Conservation (phyloP, 2,329 filamentous ascomycete genomes). For the Ophiostoma montium region DNA sequence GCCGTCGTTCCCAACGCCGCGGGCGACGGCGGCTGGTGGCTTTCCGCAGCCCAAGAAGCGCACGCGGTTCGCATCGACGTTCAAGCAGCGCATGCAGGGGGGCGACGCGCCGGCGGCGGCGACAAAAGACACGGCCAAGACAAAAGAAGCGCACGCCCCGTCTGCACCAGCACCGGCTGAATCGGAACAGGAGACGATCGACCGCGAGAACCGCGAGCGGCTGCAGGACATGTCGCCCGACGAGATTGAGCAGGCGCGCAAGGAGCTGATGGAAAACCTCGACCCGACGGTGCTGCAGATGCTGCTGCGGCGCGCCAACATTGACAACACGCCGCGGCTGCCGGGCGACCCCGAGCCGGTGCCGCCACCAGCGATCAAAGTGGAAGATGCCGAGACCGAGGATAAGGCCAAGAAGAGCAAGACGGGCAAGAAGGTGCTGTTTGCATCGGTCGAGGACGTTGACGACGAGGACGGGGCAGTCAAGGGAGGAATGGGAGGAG, state of each 20-base stretch:
- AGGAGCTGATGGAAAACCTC: conserved; percentile 66
- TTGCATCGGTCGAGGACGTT: not conserved
- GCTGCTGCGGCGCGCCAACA: conserved; percentile 60
- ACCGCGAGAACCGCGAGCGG: conserved; percentile 63
- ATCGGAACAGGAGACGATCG: conserved; percentile 56
- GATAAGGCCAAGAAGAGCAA: conserved; percentile 7
- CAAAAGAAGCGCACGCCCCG: not conserved
- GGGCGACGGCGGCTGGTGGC: conserved; percentile 35
- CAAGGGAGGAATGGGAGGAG: not conserved
- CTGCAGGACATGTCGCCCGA: conserved; percentile 65
- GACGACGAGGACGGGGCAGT: not conserved
- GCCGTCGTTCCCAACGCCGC: conserved; percentile 46
- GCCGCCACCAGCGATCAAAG: conserved; percentile 3
- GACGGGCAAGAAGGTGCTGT: conserved; percentile 4
- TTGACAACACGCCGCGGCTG: conserved; percentile 44
- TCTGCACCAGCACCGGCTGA: not conserved
- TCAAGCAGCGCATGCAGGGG: conserved; percentile 45
- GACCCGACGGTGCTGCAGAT: conserved; percentile 63
- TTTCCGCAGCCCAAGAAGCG: conserved; percentile 86
- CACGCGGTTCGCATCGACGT: conserved; percentile 50
- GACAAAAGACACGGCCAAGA: too few species aligned
- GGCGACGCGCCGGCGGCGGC: not conserved
- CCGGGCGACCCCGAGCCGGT: conserved; percentile 3
- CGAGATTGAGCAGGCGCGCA: conserved; percentile 68
- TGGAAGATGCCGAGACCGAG: not conserved